Base-by-base conservation (phyloP, 306 rosid species). In the Glycine latifolia region DNA sequence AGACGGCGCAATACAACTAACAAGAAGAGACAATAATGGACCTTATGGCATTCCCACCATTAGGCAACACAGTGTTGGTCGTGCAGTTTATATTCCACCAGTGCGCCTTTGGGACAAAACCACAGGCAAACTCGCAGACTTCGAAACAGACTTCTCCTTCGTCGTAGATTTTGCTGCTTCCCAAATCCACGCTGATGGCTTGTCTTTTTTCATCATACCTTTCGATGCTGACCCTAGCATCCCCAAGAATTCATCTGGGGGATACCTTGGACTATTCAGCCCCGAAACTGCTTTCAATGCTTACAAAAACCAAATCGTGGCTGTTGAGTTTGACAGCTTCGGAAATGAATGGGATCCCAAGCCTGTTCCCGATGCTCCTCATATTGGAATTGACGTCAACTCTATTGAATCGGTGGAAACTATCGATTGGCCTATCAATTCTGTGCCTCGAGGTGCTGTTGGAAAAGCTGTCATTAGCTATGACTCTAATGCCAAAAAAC, bases 131-230 rank as follows among this genome's bases (percentile, higher is more conserved):
- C 0, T 55, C 1, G 67, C 53, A 0, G 35, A 55, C 50, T 39
- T 55, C 3, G 39, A 73, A 55, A 73, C 78, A 0, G 41, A 55
- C 11, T 73, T 73, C 53, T 2, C 53, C 47, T 43, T 43, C 47
- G 47, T 43, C 6, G 47, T 43, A 43, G 47, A 43, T 43, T 6
- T 7, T 9, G 8, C 9, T 2, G 47, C 1, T 43, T 43, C 47
- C 0, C 39, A 6, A 48, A 48, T 70, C 16, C 58, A 47, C 17
- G 93, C 85, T 1, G 91, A 91, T 47, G 97, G 91, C 16, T 31
- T 91, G 0, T 46, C 90, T 12, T 91, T 91, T 82, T 88, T 91
- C 79, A 61, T 91, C 53, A 58, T 80, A 2, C 89, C 94, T 6
- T 80, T 75, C n/a, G 79, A 80, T 0, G 61, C 85, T 3, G 76